Conservation (phyloP, 306 rosid species). For the Sophora flavescens region DNA sequence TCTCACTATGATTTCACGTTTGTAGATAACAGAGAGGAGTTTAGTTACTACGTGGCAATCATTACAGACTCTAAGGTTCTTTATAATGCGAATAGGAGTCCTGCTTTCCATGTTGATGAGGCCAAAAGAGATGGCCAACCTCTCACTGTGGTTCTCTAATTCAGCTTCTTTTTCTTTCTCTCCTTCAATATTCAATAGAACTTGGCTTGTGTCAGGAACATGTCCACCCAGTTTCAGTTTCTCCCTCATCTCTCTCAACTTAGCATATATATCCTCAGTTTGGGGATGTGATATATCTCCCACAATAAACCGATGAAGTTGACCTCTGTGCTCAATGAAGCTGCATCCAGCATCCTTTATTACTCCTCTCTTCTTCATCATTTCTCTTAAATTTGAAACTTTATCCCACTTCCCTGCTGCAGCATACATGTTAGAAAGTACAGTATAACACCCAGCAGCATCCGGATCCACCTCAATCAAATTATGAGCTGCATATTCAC, state of each 20-base stretch:
- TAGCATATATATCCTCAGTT: constrained; percentile 54
- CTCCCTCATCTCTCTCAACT: constrained; percentile 64
- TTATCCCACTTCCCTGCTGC: constrained; percentile 61
- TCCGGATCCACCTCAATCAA: constrained; percentile 61
- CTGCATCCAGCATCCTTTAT: constrained; percentile 68
- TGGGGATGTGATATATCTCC: constrained; percentile 63
- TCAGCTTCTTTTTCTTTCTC: constrained; percentile 62
- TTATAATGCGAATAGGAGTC: constrained; percentile 62
- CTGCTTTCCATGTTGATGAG: constrained; percentile 52
- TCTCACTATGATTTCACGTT: constrained; percentile 66
- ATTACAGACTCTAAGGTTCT: constrained; percentile 67
- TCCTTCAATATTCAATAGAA: constrained; percentile 54
- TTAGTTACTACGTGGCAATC: constrained; percentile 67
- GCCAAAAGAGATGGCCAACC: constrained; percentile 70
- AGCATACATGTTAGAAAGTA: constrained; percentile 70
- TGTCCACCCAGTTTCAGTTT: constrained; percentile 59
- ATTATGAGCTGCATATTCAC: constrained; percentile 60
- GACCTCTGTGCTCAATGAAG: constrained; percentile 61
- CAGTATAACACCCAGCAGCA: constrained; percentile 54
- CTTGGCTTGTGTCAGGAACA: constrained; percentile 74
- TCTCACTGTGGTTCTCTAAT: constrained; percentile 67
- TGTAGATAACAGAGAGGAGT: constrained; percentile 58
- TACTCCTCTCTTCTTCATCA: constrained; percentile 59
- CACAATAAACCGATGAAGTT: constrained; percentile 58
- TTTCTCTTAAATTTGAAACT: constrained; percentile 63